Evolutionary conservation across 176 grass and related monocot species (phyloP), one percentile per base, ranked within the genome.

Genomic region (Thinopyrum elongatum): DNA sequence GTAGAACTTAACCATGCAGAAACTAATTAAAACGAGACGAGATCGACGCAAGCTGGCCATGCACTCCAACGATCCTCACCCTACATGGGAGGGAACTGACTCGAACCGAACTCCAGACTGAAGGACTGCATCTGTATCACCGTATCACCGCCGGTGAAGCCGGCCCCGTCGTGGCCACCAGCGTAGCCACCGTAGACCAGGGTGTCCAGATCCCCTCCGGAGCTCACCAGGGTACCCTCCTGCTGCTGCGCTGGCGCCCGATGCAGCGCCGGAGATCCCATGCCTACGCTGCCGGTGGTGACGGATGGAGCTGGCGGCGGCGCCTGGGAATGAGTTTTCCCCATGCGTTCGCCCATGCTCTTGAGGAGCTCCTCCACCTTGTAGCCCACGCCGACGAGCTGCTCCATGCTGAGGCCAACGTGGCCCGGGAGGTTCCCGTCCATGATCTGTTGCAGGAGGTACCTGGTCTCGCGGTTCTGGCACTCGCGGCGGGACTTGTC

Each of bases 361-460:
- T 33, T 75, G 10, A 84, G 60, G 17, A 36, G 25, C 27, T 17
- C 85, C 6, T 57, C 53, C 53, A 57, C 53, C 53, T 57, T 57
- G 7, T 22, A 57, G 53, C 53, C 53, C 2, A 57, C 53, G 53
- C 53, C 7, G 53, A 3, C 19, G 53, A 57, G 11, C n/a, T 79
- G 22, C 34, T 79, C 58, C 7, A 79, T 6, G 58, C 34, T 41
- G 35, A 79, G 15, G 0, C 22, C 58, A 4, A 11, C 9, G 2
- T 12, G 23, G n/a, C 77, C 58, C 0, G 21, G 22, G 17, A 36
- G 13, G 2, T 19, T 4, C 8, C 75, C 68, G 0, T 2, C 1
- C 11, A 90, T 30, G 16, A 57, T 62, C 0, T 92, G 22, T 21
- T 81, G 78, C 25, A 95, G 42, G n/a, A 88, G 49, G 8, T 51